phyloP scores from a whole-genome alignment of 163 green algal genomes.

The Volvox carteri region DNA sequence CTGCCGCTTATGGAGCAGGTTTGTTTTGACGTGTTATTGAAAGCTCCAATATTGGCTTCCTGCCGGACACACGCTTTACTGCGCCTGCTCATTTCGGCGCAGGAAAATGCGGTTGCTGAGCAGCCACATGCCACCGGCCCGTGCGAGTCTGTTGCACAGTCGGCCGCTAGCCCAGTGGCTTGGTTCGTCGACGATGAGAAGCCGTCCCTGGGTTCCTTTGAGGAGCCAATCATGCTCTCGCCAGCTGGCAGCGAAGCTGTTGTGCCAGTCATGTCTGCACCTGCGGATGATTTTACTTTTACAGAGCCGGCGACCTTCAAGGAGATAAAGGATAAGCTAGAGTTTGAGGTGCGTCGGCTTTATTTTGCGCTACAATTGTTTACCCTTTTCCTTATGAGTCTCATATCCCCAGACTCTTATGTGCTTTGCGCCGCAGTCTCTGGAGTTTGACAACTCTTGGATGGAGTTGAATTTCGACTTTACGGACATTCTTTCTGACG shows the following conservation, averaged over 20 bases:
- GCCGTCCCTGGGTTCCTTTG: not conserved
- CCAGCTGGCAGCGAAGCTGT: conserved; percentile 45
- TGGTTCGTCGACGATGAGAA: conserved; percentile 49
- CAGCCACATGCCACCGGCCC: not conserved
- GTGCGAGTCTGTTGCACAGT: conserved; percentile 38
- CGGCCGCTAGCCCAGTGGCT: conserved; percentile 18
- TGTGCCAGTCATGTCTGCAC: conserved; percentile 35
- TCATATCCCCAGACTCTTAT: not conserved
- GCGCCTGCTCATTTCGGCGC: not conserved
- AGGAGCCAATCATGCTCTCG: not conserved
- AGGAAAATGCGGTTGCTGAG: not conserved
- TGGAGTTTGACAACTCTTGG: conserved; percentile 71
- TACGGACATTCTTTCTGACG: conserved; percentile 60
- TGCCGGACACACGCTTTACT: not conserved
- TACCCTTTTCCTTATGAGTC: not conserved
- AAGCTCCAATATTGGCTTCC: not conserved
- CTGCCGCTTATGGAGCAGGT: conserved; percentile 40
- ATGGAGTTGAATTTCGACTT: conserved; percentile 72
- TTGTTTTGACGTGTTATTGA: not conserved
- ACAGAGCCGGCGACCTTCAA: conserved; percentile 32
- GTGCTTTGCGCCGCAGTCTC: conserved; percentile 35
- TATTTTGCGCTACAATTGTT: not conserved
- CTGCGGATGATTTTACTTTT: conserved; percentile 19
- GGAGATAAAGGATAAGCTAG: conserved; percentile 56
- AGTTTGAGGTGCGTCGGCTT: conserved; percentile 42